phyloP scores from a whole-genome alignment of 495 filamentous ascomycete species.

The Penicillium cataractarum region DNA sequence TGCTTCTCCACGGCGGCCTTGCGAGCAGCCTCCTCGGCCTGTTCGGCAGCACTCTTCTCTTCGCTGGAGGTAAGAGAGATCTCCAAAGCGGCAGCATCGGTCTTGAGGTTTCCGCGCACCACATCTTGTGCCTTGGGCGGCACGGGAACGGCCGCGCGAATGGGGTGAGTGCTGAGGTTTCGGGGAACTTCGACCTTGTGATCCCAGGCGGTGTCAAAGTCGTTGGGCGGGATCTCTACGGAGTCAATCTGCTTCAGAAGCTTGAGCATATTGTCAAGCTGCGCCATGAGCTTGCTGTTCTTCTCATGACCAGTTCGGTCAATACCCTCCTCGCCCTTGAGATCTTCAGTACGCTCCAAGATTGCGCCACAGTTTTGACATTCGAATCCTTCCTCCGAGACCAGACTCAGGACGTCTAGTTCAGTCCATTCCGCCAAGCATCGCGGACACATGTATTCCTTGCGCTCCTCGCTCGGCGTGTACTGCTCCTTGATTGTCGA shows the following conservation, averaged over 20 bases:
- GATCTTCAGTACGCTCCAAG: conserved; percentile 66
- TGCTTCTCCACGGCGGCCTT: conserved; percentile 77
- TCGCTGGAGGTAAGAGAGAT: conserved; percentile 75
- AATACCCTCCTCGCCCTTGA: conserved; percentile 59
- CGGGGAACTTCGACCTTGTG: conserved; percentile 54
- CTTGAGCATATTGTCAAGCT: conserved; percentile 82
- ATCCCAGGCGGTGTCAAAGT: conserved; percentile 76
- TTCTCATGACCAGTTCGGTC: conserved; percentile 78
- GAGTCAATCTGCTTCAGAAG: conserved; percentile 85
- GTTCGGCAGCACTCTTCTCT: conserved; percentile 75
- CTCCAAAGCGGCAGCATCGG: conserved; percentile 70
- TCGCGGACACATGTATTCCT: conserved; percentile 83
- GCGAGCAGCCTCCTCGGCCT: conserved; percentile 68
- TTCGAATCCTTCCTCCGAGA: conserved; percentile 67
- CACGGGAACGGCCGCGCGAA: conserved; percentile 48
- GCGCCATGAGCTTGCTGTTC: conserved; percentile 81
- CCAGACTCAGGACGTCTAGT: conserved; percentile 78
- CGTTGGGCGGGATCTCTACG: conserved; percentile 80
- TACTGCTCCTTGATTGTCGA: conserved; percentile 81
- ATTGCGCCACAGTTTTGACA: conserved; percentile 80
- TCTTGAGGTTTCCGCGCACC: conserved; percentile 71
- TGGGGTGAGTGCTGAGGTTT: conserved; percentile 58
- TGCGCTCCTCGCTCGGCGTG: conserved; percentile 78
- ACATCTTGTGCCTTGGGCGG: conserved; percentile 59
- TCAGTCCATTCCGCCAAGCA: conserved; percentile 83